phyloP scores from a whole-genome alignment of 305 asterid species.

The Ruellia speciosa region DNA sequence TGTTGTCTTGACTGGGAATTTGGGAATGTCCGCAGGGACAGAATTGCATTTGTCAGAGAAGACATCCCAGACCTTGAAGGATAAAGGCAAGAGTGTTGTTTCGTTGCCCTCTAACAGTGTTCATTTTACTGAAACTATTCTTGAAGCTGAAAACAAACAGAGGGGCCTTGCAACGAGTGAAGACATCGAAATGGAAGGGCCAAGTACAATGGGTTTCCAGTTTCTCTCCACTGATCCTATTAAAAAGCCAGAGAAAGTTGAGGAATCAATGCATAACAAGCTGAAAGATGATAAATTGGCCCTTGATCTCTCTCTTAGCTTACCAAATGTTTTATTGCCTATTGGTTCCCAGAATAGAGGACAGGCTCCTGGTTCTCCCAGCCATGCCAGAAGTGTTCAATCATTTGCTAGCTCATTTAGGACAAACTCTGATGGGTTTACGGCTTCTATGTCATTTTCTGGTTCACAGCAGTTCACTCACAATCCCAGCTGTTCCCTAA shows the following conservation, averaged over 20 bases:
- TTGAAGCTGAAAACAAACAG: slow-evolving; percentile 38
- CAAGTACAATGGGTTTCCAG: slow-evolving; percentile 66
- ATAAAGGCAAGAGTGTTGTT: slow-evolving; percentile 64
- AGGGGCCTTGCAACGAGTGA: slow-evolving; percentile 27
- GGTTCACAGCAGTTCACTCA: slow-evolving; percentile 92
- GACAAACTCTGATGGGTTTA: slow-evolving; percentile 80
- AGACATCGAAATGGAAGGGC: slow-evolving; percentile 57
- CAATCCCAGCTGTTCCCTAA: slow-evolving; percentile 92
- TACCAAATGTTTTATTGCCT: slow-evolving; percentile 84
- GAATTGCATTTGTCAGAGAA: slow-evolving; percentile 35
- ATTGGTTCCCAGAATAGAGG: slow-evolving; percentile 50
- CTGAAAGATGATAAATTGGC: slow-evolving; percentile 61
- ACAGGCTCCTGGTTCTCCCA: slow-evolving; percentile 78
- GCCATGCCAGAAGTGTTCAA: slow-evolving; percentile 71
- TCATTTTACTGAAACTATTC: slow-evolving; percentile 29
- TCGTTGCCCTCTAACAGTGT: slow-evolving; percentile 29
- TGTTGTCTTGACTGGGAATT: slow-evolving; percentile 8
- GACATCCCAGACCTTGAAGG: slow-evolving; percentile 35
- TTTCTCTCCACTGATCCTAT: slow-evolving; percentile 71
- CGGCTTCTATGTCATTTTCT: slow-evolving; percentile 83
- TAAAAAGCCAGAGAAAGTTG: slow-evolving; percentile 54
- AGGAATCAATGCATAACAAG: slow-evolving; percentile 36
- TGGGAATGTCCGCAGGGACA: slow-evolving; percentile 29
- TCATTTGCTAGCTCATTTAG: slow-evolving; percentile 75
- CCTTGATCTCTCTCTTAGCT: slow-evolving; percentile 94